Base-by-base conservation (phyloP, 345 rosid genomes). In the Salix brachista region DNA sequence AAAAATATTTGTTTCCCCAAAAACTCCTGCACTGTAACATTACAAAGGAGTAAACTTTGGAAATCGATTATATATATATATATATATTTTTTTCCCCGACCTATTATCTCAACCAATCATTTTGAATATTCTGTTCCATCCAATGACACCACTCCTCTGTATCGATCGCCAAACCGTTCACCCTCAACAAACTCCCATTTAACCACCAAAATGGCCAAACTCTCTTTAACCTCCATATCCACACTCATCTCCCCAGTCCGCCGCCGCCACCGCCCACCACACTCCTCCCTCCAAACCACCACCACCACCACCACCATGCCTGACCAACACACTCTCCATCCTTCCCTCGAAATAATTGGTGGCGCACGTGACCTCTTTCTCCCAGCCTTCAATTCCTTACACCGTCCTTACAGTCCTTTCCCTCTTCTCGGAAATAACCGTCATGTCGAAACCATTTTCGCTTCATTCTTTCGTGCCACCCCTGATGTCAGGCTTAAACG, bases 321-420 rank as follows among this genome's bases (percentile, higher is more conserved):
- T 26, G 71, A 21, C 34, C 68, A 13, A 10, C 77, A 28, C 70
- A 5, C 66, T 60, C 69, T 73, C 5, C 94, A 90, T 74, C 86
- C 87, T 37, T 93, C 99, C 6, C 86, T 95, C 8, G 94, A 91
- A 65, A 89, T 95, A 65, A 79, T 81, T 61, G 97, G 97, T 21
- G 98, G 98, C 1, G 92, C 79, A 41, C 78, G 76, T 71, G 89
- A 89, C 56, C 77, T 84, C 6, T 84, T 87, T 82, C 82, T 92
- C 8, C 93, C 96, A 9, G 85, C 88, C 17, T 80, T 92, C 54
- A 86, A 80, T 26, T 52, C 86, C n/a, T 86, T 88, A 46, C 62
- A 76, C 44, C 89, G 72, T 54, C 84, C 91, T 1, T 95, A 89
- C 86, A 28, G 73, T 30, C 82, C 96, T 17, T 91, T 78, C 81